Evolutionary conservation across 1,139 yeast genomes (phyloP).

Genomic region (Fermentozyma sake): DNA sequence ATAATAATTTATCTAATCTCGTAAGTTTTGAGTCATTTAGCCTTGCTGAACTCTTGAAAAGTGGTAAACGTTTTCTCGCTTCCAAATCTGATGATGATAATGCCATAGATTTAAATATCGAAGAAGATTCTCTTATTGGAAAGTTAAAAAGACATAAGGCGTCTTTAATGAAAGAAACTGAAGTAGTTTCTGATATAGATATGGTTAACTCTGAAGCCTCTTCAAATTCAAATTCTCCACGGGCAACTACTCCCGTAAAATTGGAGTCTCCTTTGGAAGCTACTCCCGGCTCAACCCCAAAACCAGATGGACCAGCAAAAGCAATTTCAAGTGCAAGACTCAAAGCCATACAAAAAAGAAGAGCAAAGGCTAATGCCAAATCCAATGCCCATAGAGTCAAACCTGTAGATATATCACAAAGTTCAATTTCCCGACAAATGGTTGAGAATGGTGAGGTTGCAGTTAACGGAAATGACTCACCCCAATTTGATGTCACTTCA

Average conservation of each 20-base stretch:
- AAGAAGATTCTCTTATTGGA: slow-evolving; percentile 25
- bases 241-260: slow-evolving; percentile 8
- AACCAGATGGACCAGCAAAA: slow-evolving; percentile 11
- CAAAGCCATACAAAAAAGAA: slow-evolving; percentile 89
- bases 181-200: slow-evolving; percentile 4
- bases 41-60: slow-evolving; percentile 56
- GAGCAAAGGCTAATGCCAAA: slow-evolving; percentile 80
- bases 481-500: slow-evolving; percentile 59
- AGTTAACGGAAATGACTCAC: slow-evolving; percentile 6
- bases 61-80: slow-evolving; percentile 70
- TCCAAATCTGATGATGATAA: slow-evolving; percentile 44
- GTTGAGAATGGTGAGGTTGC: slow-evolving; percentile 30
- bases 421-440: slow-evolving; percentile 64
- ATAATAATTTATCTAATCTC: slow-evolving; percentile 44
- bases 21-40: slow-evolving; percentile 62
- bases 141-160: slow-evolving; percentile 37
- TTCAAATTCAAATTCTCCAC: slow-evolving; percentile 13
- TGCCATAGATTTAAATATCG: slow-evolving; percentile 13
- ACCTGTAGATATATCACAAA: slow-evolving; percentile 74
- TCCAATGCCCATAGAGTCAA: slow-evolving; percentile 46
- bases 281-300: slow-evolving; percentile 3
- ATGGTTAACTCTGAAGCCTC: slow-evolving; percentile 13
- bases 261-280: not conserved
- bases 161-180: slow-evolving; percentile 5
- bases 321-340: slow-evolving; percentile 68